Evolutionary conservation across 1,139 yeast species (phyloP), one percentile per base, ranked within the genome.

Genomic region (Sugiyamaella neomexicana): DNA sequence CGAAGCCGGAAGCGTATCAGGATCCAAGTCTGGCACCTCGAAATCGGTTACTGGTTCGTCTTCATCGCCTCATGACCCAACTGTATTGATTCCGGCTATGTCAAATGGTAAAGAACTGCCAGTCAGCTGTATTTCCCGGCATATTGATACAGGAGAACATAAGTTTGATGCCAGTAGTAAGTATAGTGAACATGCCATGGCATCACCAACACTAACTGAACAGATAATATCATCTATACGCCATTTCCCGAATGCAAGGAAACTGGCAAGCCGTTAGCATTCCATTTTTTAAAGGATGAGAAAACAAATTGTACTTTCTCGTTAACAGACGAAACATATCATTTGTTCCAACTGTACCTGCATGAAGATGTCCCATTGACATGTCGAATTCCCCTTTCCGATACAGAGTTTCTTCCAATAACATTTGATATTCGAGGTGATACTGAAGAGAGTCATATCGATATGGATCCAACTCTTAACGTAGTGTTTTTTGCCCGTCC

Each of bases 301-400:
- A 80, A 79, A 53, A 57, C 80, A 55, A 80, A 80, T 60, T 86
- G 95, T 66, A 82, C 91, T 1, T 74, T 86, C 43, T 73, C 72
- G 7, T 76, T 86, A 52, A 75, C 80, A n/a, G 93, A 86, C 67
- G 86, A 83, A 62, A 68, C 81, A 50, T 86, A 80, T 65, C 95
- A 86, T 64, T 69, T 86, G 57, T 85, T 86, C 68, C 93, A 86
- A 70, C 73, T 86, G 52, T 85, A 86, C 65, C 75, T 86, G 53
- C 95, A 86, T 66, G 87, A 85, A 67, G 95, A 86, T 67, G 84
- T 79, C 2, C 95, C 95, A 27, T 82, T 83, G 65, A 79, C 87
- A 55, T 86, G 95, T 68, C 75, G 87, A 55, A 63, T 85, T 25
- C 59, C 62, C 9, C 79, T 78, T 53, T 66, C 57, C 8, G 50